phyloP scores from a whole-genome alignment of 2,329 filamentous ascomycete genomes.

The Arthrinium puccinioides region DNA sequence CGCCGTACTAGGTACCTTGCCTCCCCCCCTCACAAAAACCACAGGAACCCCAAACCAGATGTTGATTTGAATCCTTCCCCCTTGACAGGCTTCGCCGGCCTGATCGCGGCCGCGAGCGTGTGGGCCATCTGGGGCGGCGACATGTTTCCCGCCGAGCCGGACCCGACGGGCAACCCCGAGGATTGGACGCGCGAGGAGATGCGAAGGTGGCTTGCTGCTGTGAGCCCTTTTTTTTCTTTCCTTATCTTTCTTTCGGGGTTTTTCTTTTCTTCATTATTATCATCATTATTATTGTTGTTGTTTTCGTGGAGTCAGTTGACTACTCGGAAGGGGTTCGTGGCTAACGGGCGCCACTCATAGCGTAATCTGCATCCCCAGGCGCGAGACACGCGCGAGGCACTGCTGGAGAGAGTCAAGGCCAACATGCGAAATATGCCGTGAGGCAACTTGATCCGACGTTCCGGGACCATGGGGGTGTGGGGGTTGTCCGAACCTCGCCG shows the following conservation, averaged over 20 bases:
- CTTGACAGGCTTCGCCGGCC: constrained; percentile 64
- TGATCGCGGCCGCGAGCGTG: constrained; percentile 72
- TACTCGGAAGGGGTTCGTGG: not conserved
- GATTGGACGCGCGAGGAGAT: constrained; percentile 76
- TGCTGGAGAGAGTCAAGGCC: constrained; percentile 61
- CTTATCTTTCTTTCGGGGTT: not conserved
- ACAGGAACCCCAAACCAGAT: constrained; percentile 5
- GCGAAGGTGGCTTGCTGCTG: constrained; percentile 70
- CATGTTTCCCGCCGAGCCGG: constrained; percentile 67
- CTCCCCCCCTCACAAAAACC: not conserved
- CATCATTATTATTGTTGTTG: not conserved
- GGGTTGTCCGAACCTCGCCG: too few species aligned
- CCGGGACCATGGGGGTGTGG: too few species aligned
- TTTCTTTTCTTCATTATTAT: constrained; percentile 1
- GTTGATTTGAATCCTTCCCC: constrained; percentile 19
- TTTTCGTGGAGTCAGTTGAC: not conserved
- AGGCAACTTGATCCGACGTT: not conserved
- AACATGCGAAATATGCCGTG: constrained; percentile 40
- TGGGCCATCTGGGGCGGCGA: constrained; percentile 84
- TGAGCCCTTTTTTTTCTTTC: constrained; percentile 37
- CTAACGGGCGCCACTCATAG: constrained; percentile 28
- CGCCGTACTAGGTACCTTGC: constrained; percentile 54
- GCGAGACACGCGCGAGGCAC: constrained; percentile 52
- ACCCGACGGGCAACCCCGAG: constrained; percentile 68
- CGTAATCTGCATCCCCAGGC: constrained; percentile 55